Conservation (phyloP, 176 grass and related monocot species). For the Oryza glumipatula region DNA sequence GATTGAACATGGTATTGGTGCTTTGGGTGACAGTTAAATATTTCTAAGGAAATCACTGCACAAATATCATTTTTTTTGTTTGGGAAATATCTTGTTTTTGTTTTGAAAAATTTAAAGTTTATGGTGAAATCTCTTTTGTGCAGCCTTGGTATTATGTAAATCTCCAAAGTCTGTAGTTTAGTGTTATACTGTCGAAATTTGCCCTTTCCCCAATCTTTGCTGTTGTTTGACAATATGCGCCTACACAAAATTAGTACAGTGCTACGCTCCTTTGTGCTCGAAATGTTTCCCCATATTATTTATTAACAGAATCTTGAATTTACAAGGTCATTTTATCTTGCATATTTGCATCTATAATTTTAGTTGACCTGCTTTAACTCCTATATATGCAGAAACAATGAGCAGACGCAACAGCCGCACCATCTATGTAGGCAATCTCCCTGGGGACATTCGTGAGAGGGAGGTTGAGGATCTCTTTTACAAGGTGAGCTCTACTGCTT, state of each 20-base stretch:
- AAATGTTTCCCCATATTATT: not conserved
- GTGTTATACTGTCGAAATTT: not conserved
- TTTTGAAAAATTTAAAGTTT: not conserved
- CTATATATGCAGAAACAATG: slow-evolving; percentile 59
- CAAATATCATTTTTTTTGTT: not conserved
- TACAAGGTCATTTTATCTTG: not conserved
- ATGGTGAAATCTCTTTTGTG: not conserved
- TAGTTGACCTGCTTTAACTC: not conserved
- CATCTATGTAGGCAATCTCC: slow-evolving; percentile 93
- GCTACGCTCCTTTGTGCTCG: not conserved
- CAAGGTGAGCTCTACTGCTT: slow-evolving; percentile 60
- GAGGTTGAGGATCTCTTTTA: slow-evolving; percentile 96
- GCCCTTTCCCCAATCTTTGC: not conserved
- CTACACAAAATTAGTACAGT: not conserved
- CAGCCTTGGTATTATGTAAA: not conserved
- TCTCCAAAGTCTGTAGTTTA: not conserved
- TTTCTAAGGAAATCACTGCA: not conserved
- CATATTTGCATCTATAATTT: slow-evolving; percentile 3
- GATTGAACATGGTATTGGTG: not conserved
- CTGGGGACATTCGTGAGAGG: slow-evolving; percentile 90
- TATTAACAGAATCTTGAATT: slow-evolving; percentile 1
- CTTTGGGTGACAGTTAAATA: not conserved
- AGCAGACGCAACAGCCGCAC: slow-evolving; percentile 73
- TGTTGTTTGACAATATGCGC: not conserved
- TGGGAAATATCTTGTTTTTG: not conserved